Evolutionary conservation across 1,284 basidiomycete species (phyloP).

Genomic region (Termitomyces sp.): DNA sequence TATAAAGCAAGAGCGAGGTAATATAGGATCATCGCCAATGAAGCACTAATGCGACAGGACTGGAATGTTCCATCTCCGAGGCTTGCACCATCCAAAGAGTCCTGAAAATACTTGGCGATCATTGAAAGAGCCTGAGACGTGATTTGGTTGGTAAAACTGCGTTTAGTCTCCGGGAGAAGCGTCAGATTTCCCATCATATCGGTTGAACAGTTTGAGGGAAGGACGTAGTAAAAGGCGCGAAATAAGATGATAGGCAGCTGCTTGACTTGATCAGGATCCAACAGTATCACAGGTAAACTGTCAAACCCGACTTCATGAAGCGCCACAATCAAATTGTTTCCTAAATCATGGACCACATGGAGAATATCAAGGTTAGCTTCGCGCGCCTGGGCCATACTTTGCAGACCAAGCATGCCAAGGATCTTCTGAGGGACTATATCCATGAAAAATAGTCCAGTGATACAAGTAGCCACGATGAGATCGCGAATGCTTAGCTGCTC

Average conservation of each 20-base stretch:
- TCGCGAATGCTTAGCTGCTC: not conserved
- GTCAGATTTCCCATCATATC: not conserved
- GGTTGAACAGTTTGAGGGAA: not conserved
- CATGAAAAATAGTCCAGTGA: not conserved
- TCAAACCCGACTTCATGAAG: conserved; percentile 3
- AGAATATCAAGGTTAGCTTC: not conserved
- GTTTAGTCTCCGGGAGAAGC: not conserved
- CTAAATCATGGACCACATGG: not conserved
- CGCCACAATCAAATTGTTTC: not conserved
- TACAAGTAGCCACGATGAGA: not conserved
- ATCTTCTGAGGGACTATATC: not conserved
- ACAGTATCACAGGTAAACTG: not conserved
- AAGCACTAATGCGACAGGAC: conserved; percentile 1
- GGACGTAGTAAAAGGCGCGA: not conserved
- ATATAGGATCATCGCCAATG: not conserved
- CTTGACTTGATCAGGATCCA: conserved; percentile 1
- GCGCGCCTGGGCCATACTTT: not conserved
- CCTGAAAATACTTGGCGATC: not conserved
- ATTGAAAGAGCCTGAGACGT: not conserved
- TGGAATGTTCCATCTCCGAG: not conserved
- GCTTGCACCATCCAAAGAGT: not conserved
- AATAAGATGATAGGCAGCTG: not conserved
- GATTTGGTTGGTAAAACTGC: not conserved
- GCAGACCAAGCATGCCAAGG: not conserved
- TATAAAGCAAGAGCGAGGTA: not conserved